These are phyloP conservation scores for Coemansia aciculifera DNA, from an alignment of 192 early-diverging fungal species.

Conservation along the genomic window DNA sequence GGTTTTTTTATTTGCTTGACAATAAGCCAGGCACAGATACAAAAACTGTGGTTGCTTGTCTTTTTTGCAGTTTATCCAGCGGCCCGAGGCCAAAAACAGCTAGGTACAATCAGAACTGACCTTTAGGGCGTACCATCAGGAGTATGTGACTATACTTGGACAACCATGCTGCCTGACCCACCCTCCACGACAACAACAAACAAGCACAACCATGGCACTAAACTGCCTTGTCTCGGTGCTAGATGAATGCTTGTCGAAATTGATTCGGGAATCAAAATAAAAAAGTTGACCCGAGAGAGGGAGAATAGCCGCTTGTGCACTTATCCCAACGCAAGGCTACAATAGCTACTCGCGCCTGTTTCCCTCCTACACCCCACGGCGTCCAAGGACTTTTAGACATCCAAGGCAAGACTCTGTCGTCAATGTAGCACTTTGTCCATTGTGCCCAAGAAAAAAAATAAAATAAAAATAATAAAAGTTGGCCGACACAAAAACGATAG, in stretches of 20 bases:
- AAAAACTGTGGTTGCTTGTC: background rate
- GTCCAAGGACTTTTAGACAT: background rate
- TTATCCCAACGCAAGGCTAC: background rate
- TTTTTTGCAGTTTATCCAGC: background rate
- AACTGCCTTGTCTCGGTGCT: background rate
- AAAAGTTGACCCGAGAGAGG: background rate
- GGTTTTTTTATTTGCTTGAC: background rate
- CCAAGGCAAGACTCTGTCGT: background rate
- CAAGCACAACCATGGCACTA: background rate
- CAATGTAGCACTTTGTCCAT: background rate
- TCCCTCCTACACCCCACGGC: background rate
- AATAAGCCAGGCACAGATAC: background rate
- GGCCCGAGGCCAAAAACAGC: background rate
- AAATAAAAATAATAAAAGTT: background rate
- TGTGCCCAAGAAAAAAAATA: background rate
- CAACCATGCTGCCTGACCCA: background rate
- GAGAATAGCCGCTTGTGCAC: conserved; percentile 6
- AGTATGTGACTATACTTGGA: background rate
- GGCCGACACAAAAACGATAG: background rate
- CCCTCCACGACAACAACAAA: background rate
- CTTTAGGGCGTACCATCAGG: background rate
- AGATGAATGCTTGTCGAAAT: background rate
- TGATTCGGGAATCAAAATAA: background rate
- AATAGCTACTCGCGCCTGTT: background rate
- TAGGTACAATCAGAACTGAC: background rate